Conservation (phyloP, 192 early-diverging fungal species). For the Umbelopsis ramanniana region DNA sequence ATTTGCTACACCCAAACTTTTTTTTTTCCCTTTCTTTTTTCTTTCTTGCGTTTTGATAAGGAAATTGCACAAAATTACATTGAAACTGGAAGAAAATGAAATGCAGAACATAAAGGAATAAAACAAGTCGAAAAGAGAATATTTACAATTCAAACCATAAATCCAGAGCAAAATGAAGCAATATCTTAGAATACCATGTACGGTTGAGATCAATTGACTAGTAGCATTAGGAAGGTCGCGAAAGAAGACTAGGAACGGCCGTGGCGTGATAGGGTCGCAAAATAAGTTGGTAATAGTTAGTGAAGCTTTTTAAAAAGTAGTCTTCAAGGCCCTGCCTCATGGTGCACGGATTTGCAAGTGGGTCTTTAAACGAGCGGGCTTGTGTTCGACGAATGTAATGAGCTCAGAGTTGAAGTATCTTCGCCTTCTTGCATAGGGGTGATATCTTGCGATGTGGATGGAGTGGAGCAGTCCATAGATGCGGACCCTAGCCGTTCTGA, state of each 20-base stretch:
- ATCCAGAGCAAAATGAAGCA: neutral
- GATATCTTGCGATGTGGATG: slow-evolving; percentile 5
- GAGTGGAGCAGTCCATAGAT: slow-evolving; percentile 15
- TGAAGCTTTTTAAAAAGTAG: neutral
- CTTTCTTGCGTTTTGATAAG: neutral
- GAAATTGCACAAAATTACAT: slow-evolving; percentile 21
- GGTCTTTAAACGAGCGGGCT: slow-evolving; percentile 1
- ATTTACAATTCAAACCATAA: slow-evolving; percentile 18
- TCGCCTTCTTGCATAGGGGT: slow-evolving; percentile 16
- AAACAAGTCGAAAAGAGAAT: neutral
- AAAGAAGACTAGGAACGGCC: neutral
- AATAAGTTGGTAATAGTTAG: neutral
- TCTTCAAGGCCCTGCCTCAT: neutral
- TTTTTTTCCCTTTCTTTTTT: neutral
- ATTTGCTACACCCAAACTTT: too few relatives aligned
- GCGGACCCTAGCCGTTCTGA: neutral
- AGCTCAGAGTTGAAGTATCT: slow-evolving; percentile 4
- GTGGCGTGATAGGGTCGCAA: neutral
- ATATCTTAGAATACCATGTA: neutral
- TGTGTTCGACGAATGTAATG: slow-evolving; percentile 2
- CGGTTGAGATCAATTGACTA: neutral
- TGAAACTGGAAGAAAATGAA: slow-evolving; percentile 4
- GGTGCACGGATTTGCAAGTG: neutral
- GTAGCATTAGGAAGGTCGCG: neutral
- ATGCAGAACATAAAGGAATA: neutral